A percentile compares a stretch with the other conserved stretches of the same genome.
Conservation (phyloP, 2,329 filamentous ascomycete species). For the Cyclaneusma minus region DNA sequence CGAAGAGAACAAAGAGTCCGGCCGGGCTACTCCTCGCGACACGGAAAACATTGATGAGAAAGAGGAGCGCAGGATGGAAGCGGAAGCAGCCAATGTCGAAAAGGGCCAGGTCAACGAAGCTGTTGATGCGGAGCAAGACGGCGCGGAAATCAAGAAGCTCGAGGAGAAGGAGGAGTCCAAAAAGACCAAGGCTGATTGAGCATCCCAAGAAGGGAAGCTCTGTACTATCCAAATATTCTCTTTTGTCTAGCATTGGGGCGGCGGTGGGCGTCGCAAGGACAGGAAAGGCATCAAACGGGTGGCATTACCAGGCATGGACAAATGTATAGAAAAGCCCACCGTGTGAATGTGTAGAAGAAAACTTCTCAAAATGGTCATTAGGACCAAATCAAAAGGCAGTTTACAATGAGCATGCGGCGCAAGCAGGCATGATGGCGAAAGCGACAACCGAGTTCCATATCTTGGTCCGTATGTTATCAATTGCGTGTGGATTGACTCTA, state of each 20-base stretch:
- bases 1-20: slow-evolving; percentile 60
- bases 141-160: slow-evolving; percentile 26
- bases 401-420: no score
- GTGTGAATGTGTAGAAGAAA: no score
- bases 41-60: slow-evolving; percentile 90
- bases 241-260: not conserved
- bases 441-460: no score
- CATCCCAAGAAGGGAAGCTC: slow-evolving; percentile 7
- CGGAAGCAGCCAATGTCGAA: slow-evolving; percentile 30
- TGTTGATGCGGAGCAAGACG: slow-evolving; percentile 37
- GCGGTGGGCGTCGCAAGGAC: no score
- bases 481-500: no score
- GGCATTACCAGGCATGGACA: no score
- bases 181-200: slow-evolving; percentile 9
- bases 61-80: slow-evolving; percentile 49
- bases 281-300: no score
- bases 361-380: no score
- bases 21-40: slow-evolving; percentile 65
- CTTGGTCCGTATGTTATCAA: no score
- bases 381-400: no score
- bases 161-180: slow-evolving; percentile 23
- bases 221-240: not conserved
- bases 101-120: slow-evolving; percentile 36
- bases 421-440: no score
- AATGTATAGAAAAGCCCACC: no score